Evolutionary conservation across 1,284 basidiomycete genomes (phyloP).

Genomic region (Volvariella volvacea): DNA sequence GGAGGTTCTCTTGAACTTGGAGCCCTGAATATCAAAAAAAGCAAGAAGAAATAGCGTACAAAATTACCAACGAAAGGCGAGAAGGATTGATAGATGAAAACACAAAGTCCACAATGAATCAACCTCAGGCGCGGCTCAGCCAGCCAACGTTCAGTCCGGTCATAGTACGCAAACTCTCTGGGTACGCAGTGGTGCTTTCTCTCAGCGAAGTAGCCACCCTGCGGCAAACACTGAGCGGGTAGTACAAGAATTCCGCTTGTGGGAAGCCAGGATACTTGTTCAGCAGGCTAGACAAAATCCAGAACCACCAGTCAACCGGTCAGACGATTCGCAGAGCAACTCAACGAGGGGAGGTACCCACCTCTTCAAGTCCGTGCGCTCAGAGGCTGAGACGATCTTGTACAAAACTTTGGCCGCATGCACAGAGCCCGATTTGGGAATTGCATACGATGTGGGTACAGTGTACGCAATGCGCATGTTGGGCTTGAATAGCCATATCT

Average conservation of each 20-base stretch:
- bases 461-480: constrained; percentile 71
- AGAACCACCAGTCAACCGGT: neutral
- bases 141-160: constrained; percentile 76
- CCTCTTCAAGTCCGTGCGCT: constrained; percentile 48
- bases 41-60: neutral
- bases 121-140: constrained; percentile 34
- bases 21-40: neutral
- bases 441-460: constrained; percentile 42
- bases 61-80: neutral
- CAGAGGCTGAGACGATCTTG: constrained; percentile 58
- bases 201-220: constrained; percentile 58
- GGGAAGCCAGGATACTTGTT: constrained; percentile 72
- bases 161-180: constrained; percentile 66
- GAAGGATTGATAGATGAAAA: neutral
- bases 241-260: constrained; percentile 75
- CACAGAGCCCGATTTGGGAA: constrained; percentile 58
- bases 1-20: too few relatives aligned
- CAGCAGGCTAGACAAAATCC: constrained; percentile 36
- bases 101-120: neutral
- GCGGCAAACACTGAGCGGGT: constrained; percentile 67
- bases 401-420: constrained; percentile 70
- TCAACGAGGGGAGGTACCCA: constrained; percentile 22
- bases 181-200: constrained; percentile 71
- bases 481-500: constrained; percentile 92
- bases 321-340: too few relatives aligned